Percentiles rank a stretch among this genome's conserved stretches.
Evolutionary conservation across 345 rosid genomes (phyloP).

Genomic region (Conringia planisiliqua): DNA sequence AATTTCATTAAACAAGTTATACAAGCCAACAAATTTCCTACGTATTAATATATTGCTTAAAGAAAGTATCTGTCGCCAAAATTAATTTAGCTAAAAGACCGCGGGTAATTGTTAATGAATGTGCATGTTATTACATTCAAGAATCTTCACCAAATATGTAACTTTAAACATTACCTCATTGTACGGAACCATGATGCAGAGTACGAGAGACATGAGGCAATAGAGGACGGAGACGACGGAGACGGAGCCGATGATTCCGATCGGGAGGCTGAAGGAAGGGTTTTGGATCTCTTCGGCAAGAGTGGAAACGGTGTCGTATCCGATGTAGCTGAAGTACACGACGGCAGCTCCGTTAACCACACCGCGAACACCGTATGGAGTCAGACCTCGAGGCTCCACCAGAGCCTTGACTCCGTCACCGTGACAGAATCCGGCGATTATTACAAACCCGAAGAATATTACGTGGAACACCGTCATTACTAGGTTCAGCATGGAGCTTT

Average conservation of each 20-base stretch:
- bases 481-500: conserved; percentile 77
- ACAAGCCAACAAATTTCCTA: background rate
- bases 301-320: conserved; percentile 91
- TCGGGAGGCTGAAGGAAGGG: conserved; percentile 74
- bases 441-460: conserved; percentile 77
- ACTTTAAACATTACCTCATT: conserved; percentile 45
- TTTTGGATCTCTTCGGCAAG: conserved; percentile 92
- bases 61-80: background rate
- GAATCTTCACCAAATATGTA: background rate
- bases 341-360: conserved; percentile 78
- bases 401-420: conserved; percentile 56
- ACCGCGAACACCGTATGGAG: conserved; percentile 79
- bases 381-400: conserved; percentile 70
- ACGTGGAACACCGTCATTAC: conserved; percentile 81
- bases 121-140: background rate
- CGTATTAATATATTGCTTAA: background rate
- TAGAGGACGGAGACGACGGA: conserved; percentile 62
- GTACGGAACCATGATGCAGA: conserved; percentile 80
- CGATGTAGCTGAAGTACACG: conserved; percentile 89
- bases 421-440: conserved; percentile 59
- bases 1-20: background rate
- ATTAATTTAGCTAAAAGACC: background rate
- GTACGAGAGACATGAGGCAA: conserved; percentile 80
- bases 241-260: conserved; percentile 85
- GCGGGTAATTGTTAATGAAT: background rate